phyloP scores from a whole-genome alignment of 176 grass and related monocot species.

The Puccinellia tenuiflora region DNA sequence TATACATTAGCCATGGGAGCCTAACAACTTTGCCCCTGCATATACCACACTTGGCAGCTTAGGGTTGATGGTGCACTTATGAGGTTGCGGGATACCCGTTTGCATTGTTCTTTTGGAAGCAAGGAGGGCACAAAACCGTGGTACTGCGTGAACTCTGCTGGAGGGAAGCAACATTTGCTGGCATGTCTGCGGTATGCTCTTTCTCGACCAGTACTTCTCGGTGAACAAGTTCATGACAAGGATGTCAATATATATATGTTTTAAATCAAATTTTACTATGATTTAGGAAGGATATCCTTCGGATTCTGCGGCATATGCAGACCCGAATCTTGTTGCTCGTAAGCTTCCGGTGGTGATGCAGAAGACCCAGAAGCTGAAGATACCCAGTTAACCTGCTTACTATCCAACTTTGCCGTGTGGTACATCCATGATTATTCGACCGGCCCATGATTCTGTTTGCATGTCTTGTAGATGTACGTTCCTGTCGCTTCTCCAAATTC shows the following conservation, averaged over 20 bases:
- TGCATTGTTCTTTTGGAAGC: constrained; percentile 76
- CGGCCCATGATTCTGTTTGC: background rate
- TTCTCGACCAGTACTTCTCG: background rate
- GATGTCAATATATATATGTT: background rate
- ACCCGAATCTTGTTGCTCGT: constrained; percentile 64
- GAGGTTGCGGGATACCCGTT: constrained; percentile 80
- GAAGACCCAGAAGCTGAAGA: constrained; percentile 64
- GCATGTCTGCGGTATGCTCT: constrained; percentile 58
- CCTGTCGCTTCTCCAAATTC: background rate
- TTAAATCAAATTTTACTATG: background rate
- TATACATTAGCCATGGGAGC: background rate
- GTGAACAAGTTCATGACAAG: background rate
- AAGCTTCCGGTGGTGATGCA: constrained; percentile 63
- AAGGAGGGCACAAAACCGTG: constrained; percentile 22
- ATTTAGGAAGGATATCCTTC: constrained; percentile 67
- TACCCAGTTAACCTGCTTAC: constrained; percentile 33
- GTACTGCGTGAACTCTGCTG: constrained; percentile 80
- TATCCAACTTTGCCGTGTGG: background rate
- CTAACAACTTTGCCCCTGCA: background rate
- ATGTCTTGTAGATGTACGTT: constrained; percentile 3
- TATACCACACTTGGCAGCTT: constrained; percentile 42
- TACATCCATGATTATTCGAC: background rate
- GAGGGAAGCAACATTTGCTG: constrained; percentile 80
- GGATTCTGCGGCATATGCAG: constrained; percentile 54
- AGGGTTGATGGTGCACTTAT: constrained; percentile 87